These are phyloP conservation scores for Ormosia semicastrata DNA, from an alignment of 306 rosid genomes.

Conservation along the genomic window DNA sequence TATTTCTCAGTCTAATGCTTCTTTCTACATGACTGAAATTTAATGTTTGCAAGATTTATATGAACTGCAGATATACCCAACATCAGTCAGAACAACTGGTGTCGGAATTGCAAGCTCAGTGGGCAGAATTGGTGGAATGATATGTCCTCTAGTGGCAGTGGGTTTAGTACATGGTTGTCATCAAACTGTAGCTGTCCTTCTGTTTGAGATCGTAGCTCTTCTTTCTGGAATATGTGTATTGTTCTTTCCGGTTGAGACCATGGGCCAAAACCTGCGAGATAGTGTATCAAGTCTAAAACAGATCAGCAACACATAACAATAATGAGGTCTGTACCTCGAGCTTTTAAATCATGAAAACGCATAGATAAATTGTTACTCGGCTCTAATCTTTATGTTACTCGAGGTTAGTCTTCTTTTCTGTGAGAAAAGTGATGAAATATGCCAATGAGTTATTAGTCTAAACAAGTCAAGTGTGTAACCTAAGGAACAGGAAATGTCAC, in stretches of 20 bases:
- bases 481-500: background rate
- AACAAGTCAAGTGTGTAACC: background rate
- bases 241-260: slow-evolving; percentile 86
- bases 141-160: slow-evolving; percentile 89
- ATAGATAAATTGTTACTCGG: background rate
- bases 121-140: slow-evolving; percentile 91
- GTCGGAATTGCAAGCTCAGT: slow-evolving; percentile 89
- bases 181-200: slow-evolving; percentile 70
- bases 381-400: background rate
- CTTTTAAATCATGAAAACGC: background rate
- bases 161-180: slow-evolving; percentile 85
- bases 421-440: background rate
- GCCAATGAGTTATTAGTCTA: background rate
- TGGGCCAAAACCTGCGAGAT: slow-evolving; percentile 71
- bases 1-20: background rate
- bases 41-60: slow-evolving; percentile 24
- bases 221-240: slow-evolving; percentile 78
- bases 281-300: slow-evolving; percentile 37
- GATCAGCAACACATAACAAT: background rate
- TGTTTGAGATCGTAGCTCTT: slow-evolving; percentile 69
- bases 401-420: background rate
- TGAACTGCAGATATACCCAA: slow-evolving; percentile 83
- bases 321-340: background rate
- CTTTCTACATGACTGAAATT: slow-evolving; percentile 1
- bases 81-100: slow-evolving; percentile 85